Conservation (phyloP, 2,329 filamentous ascomycete genomes). For the Xylaria arbuscula region DNA sequence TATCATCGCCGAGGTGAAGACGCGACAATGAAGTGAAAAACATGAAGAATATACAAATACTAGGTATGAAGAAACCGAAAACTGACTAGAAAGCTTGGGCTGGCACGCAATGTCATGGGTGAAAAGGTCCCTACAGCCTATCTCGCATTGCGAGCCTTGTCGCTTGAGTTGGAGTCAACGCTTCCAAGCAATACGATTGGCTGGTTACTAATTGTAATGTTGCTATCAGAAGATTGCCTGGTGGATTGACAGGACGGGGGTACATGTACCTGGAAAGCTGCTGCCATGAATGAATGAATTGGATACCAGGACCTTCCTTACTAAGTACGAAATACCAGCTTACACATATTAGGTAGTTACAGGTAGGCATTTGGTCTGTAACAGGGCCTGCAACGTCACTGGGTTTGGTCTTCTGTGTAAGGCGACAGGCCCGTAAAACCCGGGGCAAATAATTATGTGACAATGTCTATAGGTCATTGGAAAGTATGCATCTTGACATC, state of each 20-base stretch:
- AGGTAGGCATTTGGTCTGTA: not conserved
- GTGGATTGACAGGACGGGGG: not conserved
- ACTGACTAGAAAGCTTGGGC: slow-evolving; percentile 1
- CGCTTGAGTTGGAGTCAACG: slow-evolving; percentile 20
- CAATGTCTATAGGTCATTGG: too few relatives aligned
- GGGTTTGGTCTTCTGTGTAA: not conserved
- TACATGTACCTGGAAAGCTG: not conserved
- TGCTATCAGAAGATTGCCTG: slow-evolving; percentile 16
- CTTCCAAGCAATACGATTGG: slow-evolving; percentile 15
- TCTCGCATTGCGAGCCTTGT: slow-evolving; percentile 22
- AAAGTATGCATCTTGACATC: slow-evolving; percentile 23
- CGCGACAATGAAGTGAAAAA: slow-evolving; percentile 2
- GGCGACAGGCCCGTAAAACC: slow-evolving; percentile 2
- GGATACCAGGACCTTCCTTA: not conserved
- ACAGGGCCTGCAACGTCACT: not conserved
- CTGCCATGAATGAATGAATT: not conserved
- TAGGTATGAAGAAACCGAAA: not conserved
- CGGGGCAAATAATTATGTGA: not conserved
- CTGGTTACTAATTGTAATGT: slow-evolving; percentile 21
- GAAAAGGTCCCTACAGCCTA: slow-evolving; percentile 27
- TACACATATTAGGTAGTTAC: not conserved
- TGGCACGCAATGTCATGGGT: slow-evolving; percentile 5
- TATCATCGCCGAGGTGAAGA: slow-evolving; percentile 10
- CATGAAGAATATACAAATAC: not conserved
- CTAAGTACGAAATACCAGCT: slow-evolving; percentile 8